These are phyloP conservation scores for Planoprotostelium fungivorum DNA, from an alignment of 78 protist genomes.

Conservation along the genomic window DNA sequence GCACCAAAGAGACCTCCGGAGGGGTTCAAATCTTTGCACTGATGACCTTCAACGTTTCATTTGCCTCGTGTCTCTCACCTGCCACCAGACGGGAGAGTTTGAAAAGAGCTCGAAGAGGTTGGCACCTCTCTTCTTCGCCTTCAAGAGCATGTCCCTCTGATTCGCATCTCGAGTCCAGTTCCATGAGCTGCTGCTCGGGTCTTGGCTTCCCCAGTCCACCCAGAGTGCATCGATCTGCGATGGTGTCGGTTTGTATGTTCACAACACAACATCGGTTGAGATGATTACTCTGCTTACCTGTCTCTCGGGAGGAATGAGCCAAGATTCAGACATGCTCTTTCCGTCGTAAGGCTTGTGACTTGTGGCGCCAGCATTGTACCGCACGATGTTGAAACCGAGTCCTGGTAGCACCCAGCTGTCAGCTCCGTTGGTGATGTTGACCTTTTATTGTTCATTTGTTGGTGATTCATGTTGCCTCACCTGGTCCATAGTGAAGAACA, in stretches of 20 bases:
- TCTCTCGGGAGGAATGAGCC: not conserved
- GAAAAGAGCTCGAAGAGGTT: not conserved
- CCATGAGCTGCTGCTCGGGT: not conserved
- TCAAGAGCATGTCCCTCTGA: slow-evolving; percentile 1
- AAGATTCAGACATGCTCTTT: not conserved
- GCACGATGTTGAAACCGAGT: not conserved
- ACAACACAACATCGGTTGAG: too few relatives aligned
- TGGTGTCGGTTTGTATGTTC: too few relatives aligned
- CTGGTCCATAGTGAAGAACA: not conserved
- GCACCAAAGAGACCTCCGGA: not conserved
- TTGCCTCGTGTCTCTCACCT: not conserved
- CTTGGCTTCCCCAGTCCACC: not conserved
- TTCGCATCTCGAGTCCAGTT: not conserved
- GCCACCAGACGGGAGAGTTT: slow-evolving; percentile 6
- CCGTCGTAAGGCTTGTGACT: not conserved
- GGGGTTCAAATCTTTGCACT: too few relatives aligned
- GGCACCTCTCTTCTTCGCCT: not conserved
- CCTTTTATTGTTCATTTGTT: too few relatives aligned
- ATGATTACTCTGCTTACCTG: too few relatives aligned
- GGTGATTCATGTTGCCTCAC: too few relatives aligned
- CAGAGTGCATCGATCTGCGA: slow-evolving; percentile 8
- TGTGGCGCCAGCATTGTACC: slow-evolving; percentile 8
- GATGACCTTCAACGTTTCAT: too few relatives aligned
- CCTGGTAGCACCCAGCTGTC: not conserved
- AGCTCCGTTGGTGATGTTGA: too few relatives aligned